Base-by-base conservation (phyloP, 805 yeast species). In the Candida parachauliodes region DNA sequence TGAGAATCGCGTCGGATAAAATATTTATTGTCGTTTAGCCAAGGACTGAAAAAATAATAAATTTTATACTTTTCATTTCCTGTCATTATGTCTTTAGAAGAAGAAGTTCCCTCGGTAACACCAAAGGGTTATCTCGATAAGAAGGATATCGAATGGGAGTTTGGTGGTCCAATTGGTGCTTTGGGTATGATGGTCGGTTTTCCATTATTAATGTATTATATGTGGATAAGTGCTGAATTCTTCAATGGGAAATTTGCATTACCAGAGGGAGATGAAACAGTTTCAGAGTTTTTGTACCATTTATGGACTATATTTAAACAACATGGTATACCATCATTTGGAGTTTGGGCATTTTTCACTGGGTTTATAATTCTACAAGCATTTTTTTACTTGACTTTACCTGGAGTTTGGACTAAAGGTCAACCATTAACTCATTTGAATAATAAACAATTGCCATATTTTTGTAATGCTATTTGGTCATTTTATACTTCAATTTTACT, bases 331-430 rank as follows among this genome's bases (percentile, higher is more conserved):
- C 94, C 94, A 19, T 59, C 80, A 1, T 43, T 55, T 32, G 64
- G 68, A 37, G 77, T 91, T 1, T 81, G 93, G 81, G 60, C 68
- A 21, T 71, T 87, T 34, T 91, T 91, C 60, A 68, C 83, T 43
- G 63, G 76, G 0, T 93, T 85, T 57, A 72, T 88, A 52, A 37
- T 75, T 7, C 59, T 76, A 33, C 98, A 93, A 65, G 80, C 74
- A 10, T 43, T 75, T 11, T 80, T 89, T 49, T 91, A 91, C 62
- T 80, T 83, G 52, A 79, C 81, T 6, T 71, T 91, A 50, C 98
- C 98, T 2, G 98, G 98, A 39, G 69, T 91, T 33, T 86, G 93
- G 89, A 86, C 95, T 24, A 81, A 88, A 59, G 98, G 98, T 36
- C 95, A 88, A 55, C 96, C 95, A 5, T 78, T 93, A 54, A 70